phyloP scores from a whole-genome alignment of 768 basidiomycete genomes.

The Trametes villosa region DNA sequence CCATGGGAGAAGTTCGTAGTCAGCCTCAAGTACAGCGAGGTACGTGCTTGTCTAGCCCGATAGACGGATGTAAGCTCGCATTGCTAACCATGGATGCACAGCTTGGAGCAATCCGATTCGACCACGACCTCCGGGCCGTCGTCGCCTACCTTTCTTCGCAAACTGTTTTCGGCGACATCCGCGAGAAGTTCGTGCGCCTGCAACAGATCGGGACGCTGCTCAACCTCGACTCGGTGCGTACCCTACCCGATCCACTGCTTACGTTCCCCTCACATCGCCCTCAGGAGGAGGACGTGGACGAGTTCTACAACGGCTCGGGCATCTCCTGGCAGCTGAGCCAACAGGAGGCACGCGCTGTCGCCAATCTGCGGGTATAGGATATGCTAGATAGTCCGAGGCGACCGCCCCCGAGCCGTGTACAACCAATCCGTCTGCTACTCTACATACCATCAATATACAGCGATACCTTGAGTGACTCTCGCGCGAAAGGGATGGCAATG shows the following conservation, averaged over 20 bases:
- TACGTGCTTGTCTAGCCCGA: slow-evolving; percentile 31
- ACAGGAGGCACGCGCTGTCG: slow-evolving; percentile 75
- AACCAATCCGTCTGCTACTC: slow-evolving; percentile 12
- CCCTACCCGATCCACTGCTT: background rate
- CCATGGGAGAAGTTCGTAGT: slow-evolving; percentile 94
- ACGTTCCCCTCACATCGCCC: slow-evolving; percentile 2
- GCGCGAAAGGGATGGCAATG: background rate
- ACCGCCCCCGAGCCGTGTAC: slow-evolving; percentile 1
- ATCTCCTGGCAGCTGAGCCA: slow-evolving; percentile 85
- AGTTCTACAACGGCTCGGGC: slow-evolving; percentile 93
- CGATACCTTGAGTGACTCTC: background rate
- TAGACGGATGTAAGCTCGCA: background rate
- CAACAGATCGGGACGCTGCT: slow-evolving; percentile 93
- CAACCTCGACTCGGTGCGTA: slow-evolving; percentile 78
- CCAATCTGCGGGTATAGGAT: slow-evolving; percentile 52
- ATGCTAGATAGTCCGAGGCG: too few species aligned
- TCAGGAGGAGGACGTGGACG: slow-evolving; percentile 95
- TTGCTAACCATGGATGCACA: slow-evolving; percentile 36
- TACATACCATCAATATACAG: slow-evolving; percentile 6
- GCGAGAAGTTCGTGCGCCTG: slow-evolving; percentile 90
- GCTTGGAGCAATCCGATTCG: slow-evolving; percentile 85
- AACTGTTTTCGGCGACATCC: slow-evolving; percentile 84
- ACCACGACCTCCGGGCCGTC: slow-evolving; percentile 39
- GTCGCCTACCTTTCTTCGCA: slow-evolving; percentile 85
- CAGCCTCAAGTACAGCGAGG: slow-evolving; percentile 87